Conservation (phyloP, 73 alveolate genomes). For the Paramecium bursaria region DNA sequence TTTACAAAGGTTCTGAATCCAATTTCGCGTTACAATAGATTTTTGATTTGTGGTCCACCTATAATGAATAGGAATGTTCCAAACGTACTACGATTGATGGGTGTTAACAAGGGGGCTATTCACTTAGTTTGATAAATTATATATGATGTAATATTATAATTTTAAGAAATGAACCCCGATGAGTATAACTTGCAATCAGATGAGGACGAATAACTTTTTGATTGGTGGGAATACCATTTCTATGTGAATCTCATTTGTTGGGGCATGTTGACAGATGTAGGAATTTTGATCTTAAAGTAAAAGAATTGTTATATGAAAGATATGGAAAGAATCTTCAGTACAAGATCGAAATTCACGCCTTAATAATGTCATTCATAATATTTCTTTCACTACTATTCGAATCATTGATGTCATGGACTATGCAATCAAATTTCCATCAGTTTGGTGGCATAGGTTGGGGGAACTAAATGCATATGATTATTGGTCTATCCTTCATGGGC, state of each 20-base stretch:
- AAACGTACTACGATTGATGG: not conserved
- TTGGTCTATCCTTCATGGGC: not conserved
- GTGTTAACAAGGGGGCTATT: not conserved
- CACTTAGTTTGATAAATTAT: slow-evolving; percentile 1
- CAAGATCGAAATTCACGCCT: not conserved
- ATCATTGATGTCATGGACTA: not conserved
- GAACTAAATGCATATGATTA: not conserved
- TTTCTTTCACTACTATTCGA: not conserved
- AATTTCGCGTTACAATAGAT: not conserved
- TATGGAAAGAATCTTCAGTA: slow-evolving; percentile 2
- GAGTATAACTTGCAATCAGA: slow-evolving; percentile 55
- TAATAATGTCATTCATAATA: not conserved
- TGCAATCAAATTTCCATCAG: not conserved
- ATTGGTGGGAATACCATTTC: too few relatives aligned
- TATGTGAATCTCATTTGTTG: slow-evolving; percentile 29
- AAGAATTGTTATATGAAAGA: too few relatives aligned
- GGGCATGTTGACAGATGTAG: slow-evolving; percentile 23
- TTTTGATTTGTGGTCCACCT: slow-evolving; percentile 31
- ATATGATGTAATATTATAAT: not conserved
- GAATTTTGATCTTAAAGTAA: too few relatives aligned
- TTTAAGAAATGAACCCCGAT: slow-evolving; percentile 9
- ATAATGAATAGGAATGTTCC: slow-evolving; percentile 4
- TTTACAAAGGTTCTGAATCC: not conserved
- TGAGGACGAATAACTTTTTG: too few relatives aligned
- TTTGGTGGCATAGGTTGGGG: too few relatives aligned